Evolutionary conservation across 768 basidiomycete genomes (phyloP), one percentile per base, ranked within the genome.

Genomic region (Infundibulicybe gibba): DNA sequence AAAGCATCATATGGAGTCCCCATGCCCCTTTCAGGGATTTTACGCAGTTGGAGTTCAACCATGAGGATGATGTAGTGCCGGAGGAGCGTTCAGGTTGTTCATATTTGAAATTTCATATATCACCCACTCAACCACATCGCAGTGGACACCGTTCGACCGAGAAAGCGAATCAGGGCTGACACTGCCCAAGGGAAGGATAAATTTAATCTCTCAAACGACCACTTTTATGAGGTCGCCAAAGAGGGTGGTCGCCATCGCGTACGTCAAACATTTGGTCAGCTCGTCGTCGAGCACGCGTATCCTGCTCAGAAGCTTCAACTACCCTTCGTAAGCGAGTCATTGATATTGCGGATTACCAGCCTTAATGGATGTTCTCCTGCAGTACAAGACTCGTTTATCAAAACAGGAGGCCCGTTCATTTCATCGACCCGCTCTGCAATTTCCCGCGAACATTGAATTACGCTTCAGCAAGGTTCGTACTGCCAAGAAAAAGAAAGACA

Each of bases 191-290:
- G 77, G 43, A 79, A 80, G 37, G 95, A 99, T 67, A 94, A 92
- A 56, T 97, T 90, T 73, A 98, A 99, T 61, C 71, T 98, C 17
- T 95, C 94, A 3, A 98, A 98, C 56, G 97, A 99, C 60, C 88
- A 92, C 52, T 79, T 87, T 58, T 99, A 99, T 63, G 94, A 97
- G 64, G 88, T 94, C 12, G 76, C 89, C 13, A 90, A 93, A 61
- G 90, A 94, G 42, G 87, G 88, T 44, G 83, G 83, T 10, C 81
- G 90, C 16, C 88, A 92, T 65, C 86, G 91, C 44, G 90, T 99
- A 42, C 81, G 95, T 21, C 97, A 98, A 67, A 99, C 97, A 2
- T 97, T 99, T 57, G 95, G 94, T 32, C 87, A 93, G 54, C 80
- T 99, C 57, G 85, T 93, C 17, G 94, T 99, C 44, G 91, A 97